Base-by-base conservation (phyloP, 2,329 filamentous ascomycete species). In the Torrubiella hemipterigena region DNA sequence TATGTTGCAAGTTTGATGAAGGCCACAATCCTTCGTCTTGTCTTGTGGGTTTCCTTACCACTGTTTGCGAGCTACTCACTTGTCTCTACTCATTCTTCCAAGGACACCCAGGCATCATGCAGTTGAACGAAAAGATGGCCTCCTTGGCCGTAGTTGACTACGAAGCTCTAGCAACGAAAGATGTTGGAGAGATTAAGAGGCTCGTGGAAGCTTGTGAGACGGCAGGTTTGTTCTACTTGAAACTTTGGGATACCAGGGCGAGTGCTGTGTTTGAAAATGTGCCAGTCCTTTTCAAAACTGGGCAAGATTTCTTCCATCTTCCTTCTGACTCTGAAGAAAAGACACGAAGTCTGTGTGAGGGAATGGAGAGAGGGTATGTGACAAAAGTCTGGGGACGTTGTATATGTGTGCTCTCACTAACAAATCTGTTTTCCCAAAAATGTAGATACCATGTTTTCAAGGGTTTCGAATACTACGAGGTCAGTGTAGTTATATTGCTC, bases 401-500 rank as follows among this genome's bases (percentile, higher is more conserved):
- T 11, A 16, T 7, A 9, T 19, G 4, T 16, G 7, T 1, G 15
- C 31, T 33, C 31, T 7, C 29, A 9, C 23, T 13, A 16, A 24
- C 14, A 20, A 24, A 17, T 19, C 13, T 16, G 18, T 11, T 26
- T 15, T 7, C 14, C 12, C n/a, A n/a, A n/a, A n/a, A n/a, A 13
- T 29, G 17, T n/a, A 33, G 31, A 12, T 33, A 33, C 18, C 31
- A 33, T 14, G 31, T 19, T 12, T 26, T 20, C 20, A 33, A 26
- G 23, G 28, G 25, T 18, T 33, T 33, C 11, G 31, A 33, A 33
- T 33, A 33, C 21, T 33, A 33, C n/a, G 31, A 33, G 31, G 31
- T 29, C 11, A 15, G 31, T 13, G 20, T 17, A 2, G 11, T 0
- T 13, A 17, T 19, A 17, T 10, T 32, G 17, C 21, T 32, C 6